These are phyloP conservation scores for Podaxis carcinomalis DNA, from an alignment of 768 basidiomycete genomes.

Conservation along the genomic window DNA sequence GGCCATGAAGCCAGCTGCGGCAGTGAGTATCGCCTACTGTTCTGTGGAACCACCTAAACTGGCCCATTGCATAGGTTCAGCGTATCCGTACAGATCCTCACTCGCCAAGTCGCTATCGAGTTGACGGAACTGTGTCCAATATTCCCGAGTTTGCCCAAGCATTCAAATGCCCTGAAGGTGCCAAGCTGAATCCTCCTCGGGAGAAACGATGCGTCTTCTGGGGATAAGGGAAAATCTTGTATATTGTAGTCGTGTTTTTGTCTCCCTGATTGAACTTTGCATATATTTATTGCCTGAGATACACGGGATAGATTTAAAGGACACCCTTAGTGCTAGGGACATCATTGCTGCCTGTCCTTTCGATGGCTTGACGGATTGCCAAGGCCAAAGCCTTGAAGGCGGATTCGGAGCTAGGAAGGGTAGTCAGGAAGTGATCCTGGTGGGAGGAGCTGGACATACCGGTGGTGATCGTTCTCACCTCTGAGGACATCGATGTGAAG, in stretches of 20 bases:
- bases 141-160: conserved; percentile 86
- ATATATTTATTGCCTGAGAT: conserved; percentile 9
- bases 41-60: not conserved
- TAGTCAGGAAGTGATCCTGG: not conserved
- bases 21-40: conserved; percentile 38
- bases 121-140: conserved; percentile 84
- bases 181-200: conserved; percentile 82
- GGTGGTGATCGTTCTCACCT: conserved; percentile 97
- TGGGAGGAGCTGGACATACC: conserved; percentile 43
- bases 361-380: conserved; percentile 93
- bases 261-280: not conserved
- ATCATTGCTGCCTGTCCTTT: conserved; percentile 83
- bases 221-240: conserved; percentile 34
- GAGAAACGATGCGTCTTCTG: conserved; percentile 82
- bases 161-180: conserved; percentile 73
- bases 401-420: conserved; percentile 75
- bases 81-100: conserved; percentile 87
- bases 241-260: conserved; percentile 2
- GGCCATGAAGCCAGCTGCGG: conserved; percentile 73
- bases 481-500: conserved; percentile 92
- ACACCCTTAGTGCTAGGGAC: conserved; percentile 98
- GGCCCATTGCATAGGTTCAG: conserved; percentile 44
- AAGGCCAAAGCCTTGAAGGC: conserved; percentile 98
- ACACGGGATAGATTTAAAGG: conserved; percentile 31
- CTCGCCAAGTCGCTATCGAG: conserved; percentile 74